These are phyloP conservation scores for Cyclospora cayetanensis DNA, from an alignment of 169 alveolate genomes.

Conservation along the genomic window DNA sequence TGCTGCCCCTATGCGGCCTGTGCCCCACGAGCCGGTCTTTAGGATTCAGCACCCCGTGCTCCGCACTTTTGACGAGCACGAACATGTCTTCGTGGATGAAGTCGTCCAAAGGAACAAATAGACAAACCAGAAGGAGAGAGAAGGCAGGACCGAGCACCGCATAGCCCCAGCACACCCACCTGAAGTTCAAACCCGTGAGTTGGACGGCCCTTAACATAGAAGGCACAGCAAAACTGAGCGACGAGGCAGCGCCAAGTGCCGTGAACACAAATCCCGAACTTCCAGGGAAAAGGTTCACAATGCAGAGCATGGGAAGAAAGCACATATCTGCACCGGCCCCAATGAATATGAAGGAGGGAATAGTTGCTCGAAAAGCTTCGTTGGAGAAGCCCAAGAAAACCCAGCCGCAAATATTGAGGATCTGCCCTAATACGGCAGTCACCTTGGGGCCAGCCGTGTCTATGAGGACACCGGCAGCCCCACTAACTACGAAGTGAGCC, in stretches of 20 bases:
- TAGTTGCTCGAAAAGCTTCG: background rate
- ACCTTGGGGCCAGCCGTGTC: constrained; percentile 34
- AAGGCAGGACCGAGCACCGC: constrained; percentile 47
- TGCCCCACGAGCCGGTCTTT: no score
- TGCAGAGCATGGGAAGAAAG: background rate
- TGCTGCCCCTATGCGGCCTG: no score
- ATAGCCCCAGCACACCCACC: constrained; percentile 6
- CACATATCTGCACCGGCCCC: constrained; percentile 49
- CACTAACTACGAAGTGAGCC: constrained; percentile 19
- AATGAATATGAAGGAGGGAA: constrained; percentile 29
- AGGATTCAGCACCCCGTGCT: no score
- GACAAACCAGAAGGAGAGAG: background rate
- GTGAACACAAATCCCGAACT: background rate
- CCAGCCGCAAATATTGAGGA: constrained; percentile 16
- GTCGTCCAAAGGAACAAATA: constrained; percentile 29
- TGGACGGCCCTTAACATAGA: background rate
- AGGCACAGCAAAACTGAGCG: constrained; percentile 28
- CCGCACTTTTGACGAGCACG: constrained; percentile 8
- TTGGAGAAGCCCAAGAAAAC: constrained; percentile 13
- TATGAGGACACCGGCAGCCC: background rate
- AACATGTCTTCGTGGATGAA: constrained; percentile 54
- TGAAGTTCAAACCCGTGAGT: background rate
- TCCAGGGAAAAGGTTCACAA: constrained; percentile 12
- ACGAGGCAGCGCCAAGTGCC: background rate
- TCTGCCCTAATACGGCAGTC: constrained; percentile 19